Conservation (phyloP, 805 yeast genomes). For the Teunomyces funiuensis region DNA sequence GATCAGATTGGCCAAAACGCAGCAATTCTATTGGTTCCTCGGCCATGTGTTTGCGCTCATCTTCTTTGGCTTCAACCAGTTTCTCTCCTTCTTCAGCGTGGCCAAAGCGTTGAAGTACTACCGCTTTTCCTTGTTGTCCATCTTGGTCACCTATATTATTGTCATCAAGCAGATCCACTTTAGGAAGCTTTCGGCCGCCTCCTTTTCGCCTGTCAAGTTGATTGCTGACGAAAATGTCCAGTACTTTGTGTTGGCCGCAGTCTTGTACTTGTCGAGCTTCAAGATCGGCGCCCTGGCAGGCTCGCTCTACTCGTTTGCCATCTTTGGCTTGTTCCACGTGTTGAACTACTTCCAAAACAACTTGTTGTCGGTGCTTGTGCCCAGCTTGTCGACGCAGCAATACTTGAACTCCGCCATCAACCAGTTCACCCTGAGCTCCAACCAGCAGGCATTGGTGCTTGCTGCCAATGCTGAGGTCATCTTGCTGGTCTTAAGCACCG, state of each 20-base stretch:
- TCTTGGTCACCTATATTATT: conserved; percentile 59
- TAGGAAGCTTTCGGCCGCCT: conserved; percentile 29
- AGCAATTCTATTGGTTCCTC: conserved; percentile 70
- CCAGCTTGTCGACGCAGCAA: conserved; percentile 38
- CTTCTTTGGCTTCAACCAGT: conserved; percentile 39
- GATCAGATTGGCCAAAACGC: conserved; percentile 32
- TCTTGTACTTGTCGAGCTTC: conserved; percentile 29
- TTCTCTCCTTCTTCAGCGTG: conserved; percentile 43
- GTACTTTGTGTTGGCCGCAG: conserved; percentile 33
- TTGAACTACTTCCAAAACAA: conserved; percentile 39
- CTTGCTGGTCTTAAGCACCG: conserved; percentile 21
- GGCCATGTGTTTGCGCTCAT: conserved; percentile 55
- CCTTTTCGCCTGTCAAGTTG: conserved; percentile 15
- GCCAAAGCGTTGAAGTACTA: conserved; percentile 27
- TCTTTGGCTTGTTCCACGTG: conserved; percentile 38
- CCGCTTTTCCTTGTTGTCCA: conserved; percentile 44
- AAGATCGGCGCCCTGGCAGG: conserved; percentile 38
- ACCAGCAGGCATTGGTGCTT: conserved; percentile 36
- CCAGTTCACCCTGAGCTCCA: conserved; percentile 29
- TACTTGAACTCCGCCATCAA: conserved; percentile 27
- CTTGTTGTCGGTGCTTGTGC: conserved; percentile 22
- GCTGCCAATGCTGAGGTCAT: conserved; percentile 40
- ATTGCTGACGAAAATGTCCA: conserved; percentile 43
- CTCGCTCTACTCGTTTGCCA: conserved; percentile 34
- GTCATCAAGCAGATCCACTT: conserved; percentile 61